Base-by-base conservation (phyloP, 352 stramenopile genomes). In the Albugo candida region DNA sequence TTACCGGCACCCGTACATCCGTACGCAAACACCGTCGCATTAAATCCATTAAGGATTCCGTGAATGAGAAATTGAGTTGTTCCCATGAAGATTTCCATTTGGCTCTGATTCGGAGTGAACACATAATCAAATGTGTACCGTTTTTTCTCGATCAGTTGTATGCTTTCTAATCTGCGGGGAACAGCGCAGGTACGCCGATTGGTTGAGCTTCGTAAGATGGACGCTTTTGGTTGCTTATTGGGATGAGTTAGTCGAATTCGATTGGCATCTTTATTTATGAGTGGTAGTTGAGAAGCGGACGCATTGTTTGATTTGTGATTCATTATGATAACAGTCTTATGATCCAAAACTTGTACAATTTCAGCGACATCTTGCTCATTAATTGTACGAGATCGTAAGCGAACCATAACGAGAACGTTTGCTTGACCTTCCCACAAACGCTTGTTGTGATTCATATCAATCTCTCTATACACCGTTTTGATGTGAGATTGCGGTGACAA, bases 11-110 rank as follows among this genome's bases (percentile, higher is more conserved):
- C 83, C 13, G 83, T 95, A 53, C 76, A 83, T 14, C 83, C 83
- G 45, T 95, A 77, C 0, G 83, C 81, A 57, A 95, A 93, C n/a
- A 95, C 83, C 0, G 84, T 95, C 3, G 80, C 81, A 53, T 95
- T 93, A 52, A 79, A 92, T 20, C 83, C 82, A 47, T 94, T 75
- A 16, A 95, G 53, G 2, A 91, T 77, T 5, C 75, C 81, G 12
- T 89, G 67, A 41, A 96, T 76, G 13, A 96, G 52, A 41, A 85
- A 85, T 58, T 86, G 79, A 14, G 83, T 89, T 11, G 84, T 94
- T 43, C 87, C 59, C 18, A 70, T 64, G 51, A 93, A 96, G 42
- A 96, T 76, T 0, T 64, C 62, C 43, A 79, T 58, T 50, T 94
- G 82, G 1, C 61, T 58, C 52, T 89, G 67, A 0, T 63, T 48